A percentile compares a stretch with the other conserved stretches of the same genome.
phyloP scores from a whole-genome alignment of 352 stramenopile genomes.

The Phytophthora capsici region DNA sequence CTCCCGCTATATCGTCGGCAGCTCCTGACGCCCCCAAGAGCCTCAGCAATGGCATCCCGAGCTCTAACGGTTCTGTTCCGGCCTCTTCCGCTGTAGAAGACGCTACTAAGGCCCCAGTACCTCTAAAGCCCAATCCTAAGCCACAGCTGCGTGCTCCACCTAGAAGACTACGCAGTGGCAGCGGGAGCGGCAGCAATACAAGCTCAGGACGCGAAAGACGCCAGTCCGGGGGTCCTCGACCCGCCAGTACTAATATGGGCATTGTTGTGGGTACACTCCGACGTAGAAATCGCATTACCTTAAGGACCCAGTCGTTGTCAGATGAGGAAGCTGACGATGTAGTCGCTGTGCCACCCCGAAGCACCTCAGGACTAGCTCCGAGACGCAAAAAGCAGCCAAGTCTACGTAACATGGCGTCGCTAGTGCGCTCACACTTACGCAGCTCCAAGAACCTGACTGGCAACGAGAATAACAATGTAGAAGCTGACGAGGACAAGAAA shows the following conservation, averaged over 20 bases:
- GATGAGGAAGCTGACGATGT: slow-evolving; percentile 41
- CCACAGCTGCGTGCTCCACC: slow-evolving; percentile 34
- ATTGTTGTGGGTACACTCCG: slow-evolving; percentile 50
- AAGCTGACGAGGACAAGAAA: slow-evolving; percentile 4
- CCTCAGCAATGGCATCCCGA: slow-evolving; percentile 9
- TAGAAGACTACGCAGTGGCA: slow-evolving; percentile 58
- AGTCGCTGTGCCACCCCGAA: slow-evolving; percentile 15
- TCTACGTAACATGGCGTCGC: slow-evolving; percentile 67
- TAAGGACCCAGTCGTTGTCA: slow-evolving; percentile 37
- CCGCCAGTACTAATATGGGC: slow-evolving; percentile 40
- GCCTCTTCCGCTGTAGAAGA: background rate
- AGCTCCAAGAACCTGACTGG: slow-evolving; percentile 37
- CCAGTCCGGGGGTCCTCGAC: slow-evolving; percentile 29
- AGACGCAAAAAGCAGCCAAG: slow-evolving; percentile 56
- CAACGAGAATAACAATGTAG: background rate
- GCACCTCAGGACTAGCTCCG: slow-evolving; percentile 1
- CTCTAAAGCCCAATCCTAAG: slow-evolving; percentile 27
- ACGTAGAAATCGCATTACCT: slow-evolving; percentile 39
- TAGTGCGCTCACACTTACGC: slow-evolving; percentile 68
- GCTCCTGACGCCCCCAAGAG: slow-evolving; percentile 5
- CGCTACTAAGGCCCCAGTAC: slow-evolving; percentile 9
- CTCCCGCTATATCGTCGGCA: background rate
- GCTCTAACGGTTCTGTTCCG: slow-evolving; percentile 1
- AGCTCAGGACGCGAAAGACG: slow-evolving; percentile 18
- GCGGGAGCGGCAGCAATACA: slow-evolving; percentile 55